These are phyloP conservation scores for Pythium brassicae DNA, from an alignment of 352 stramenopile species.

Conservation along the genomic window DNA sequence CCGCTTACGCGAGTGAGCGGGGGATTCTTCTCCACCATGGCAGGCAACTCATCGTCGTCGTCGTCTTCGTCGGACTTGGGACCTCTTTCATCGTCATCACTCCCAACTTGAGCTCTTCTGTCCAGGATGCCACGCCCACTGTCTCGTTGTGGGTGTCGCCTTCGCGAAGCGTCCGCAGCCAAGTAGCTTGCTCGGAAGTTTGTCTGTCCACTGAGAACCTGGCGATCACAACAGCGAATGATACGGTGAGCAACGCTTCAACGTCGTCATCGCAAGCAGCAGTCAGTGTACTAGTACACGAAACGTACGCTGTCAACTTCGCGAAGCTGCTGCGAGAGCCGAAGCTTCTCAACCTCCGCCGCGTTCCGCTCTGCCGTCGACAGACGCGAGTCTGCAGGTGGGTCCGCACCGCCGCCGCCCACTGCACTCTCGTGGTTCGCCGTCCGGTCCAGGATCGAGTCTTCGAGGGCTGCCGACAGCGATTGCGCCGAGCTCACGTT, in stretches of 20 bases:
- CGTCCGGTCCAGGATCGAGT: slow-evolving; percentile 29
- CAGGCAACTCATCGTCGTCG: slow-evolving; percentile 35
- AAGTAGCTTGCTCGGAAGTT: slow-evolving; percentile 55
- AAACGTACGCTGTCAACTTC: slow-evolving; percentile 56
- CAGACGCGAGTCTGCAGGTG: slow-evolving; percentile 8
- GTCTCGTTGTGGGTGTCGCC: not conserved
- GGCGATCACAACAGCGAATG: not conserved
- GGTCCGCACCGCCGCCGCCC: not conserved
- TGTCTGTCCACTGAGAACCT: not conserved
- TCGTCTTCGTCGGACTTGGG: slow-evolving; percentile 23
- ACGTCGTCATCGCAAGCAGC: too few relatives aligned
- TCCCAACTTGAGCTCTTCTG: not conserved
- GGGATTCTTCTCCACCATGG: slow-evolving; percentile 45
- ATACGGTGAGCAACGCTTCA: not conserved
- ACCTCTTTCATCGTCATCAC: slow-evolving; percentile 9
- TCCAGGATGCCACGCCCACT: not conserved
- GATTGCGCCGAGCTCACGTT: slow-evolving; percentile 22
- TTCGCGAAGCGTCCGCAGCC: slow-evolving; percentile 5
- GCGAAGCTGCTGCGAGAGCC: slow-evolving; percentile 55
- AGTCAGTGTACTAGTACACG: not conserved
- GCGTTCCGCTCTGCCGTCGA: slow-evolving; percentile 47
- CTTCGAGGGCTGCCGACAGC: slow-evolving; percentile 14
- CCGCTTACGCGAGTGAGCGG: not conserved
- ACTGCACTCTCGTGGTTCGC: not conserved
- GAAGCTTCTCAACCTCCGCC: slow-evolving; percentile 58